Evolutionary conservation across 2,329 filamentous ascomycete genomes (phyloP).

Genomic region (Triangularia setosa): DNA sequence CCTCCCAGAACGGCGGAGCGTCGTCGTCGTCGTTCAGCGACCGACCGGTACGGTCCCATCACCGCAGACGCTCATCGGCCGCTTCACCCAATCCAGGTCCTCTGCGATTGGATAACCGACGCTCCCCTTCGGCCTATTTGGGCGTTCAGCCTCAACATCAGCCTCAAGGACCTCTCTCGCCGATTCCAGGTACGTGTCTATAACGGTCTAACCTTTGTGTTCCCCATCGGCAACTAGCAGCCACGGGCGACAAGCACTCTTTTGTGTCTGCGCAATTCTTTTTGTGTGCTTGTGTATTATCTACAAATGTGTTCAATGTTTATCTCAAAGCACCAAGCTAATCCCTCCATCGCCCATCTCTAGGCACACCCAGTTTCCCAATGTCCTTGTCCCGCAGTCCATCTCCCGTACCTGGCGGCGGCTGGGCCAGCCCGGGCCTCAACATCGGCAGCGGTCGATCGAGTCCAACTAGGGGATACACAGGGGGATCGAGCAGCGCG

Average conservation of each 20-base stretch:
- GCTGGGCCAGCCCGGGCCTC: constrained; percentile 82
- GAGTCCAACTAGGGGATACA: constrained; percentile 56
- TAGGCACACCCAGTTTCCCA: constrained; percentile 52
- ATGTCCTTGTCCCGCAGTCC: constrained; percentile 89
- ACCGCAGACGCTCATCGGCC: constrained; percentile 48
- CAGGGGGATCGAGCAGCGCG: constrained; percentile 42
- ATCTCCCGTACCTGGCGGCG: constrained; percentile 77
- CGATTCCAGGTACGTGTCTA: constrained; percentile 52
- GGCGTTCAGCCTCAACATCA: constrained; percentile 37
- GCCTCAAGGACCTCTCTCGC: constrained; percentile 41
- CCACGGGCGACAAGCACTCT: background rate
- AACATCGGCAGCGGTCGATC: constrained; percentile 66
- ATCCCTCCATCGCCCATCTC: constrained; percentile 11
- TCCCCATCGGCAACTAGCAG: constrained; percentile 13
- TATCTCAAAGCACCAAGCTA: background rate
- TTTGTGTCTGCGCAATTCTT: background rate
- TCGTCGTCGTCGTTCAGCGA: constrained; percentile 55
- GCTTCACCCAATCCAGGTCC: constrained; percentile 25
- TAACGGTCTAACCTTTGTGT: constrained; percentile 18
- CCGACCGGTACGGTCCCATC: constrained; percentile 45
- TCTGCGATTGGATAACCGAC: constrained; percentile 32
- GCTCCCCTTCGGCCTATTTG: constrained; percentile 33
- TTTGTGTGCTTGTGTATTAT: background rate
- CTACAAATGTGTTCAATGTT: background rate
- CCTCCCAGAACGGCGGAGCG: constrained; percentile 42